phyloP scores from a whole-genome alignment of 169 alveolate genomes.

The Babesia divergens region DNA sequence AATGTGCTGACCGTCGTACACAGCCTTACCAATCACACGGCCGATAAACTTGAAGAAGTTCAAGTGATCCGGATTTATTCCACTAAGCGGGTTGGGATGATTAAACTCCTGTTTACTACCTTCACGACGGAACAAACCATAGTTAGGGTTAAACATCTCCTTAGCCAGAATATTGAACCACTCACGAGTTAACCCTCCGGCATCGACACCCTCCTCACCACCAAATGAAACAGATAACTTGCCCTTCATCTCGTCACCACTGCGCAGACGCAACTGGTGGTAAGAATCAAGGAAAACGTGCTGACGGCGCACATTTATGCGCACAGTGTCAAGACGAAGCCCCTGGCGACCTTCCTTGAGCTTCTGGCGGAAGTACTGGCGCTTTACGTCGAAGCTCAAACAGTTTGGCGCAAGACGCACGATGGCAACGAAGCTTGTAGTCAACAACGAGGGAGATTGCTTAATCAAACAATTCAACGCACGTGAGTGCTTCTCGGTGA shows the following conservation, averaged over 20 bases:
- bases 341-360: constrained; percentile 76
- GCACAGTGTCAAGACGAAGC: constrained; percentile 70
- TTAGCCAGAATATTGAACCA: constrained; percentile 95
- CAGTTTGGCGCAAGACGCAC: constrained; percentile 87
- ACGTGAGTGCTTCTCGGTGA: constrained; percentile 65
- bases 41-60: constrained; percentile 97
- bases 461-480: constrained; percentile 76
- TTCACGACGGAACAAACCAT: constrained; percentile 89
- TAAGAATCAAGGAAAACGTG: constrained; percentile 93
- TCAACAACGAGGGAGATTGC: constrained; percentile 79
- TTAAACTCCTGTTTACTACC: constrained; percentile 89
- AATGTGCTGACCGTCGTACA: constrained; percentile 93
- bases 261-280: constrained; percentile 82
- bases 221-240: constrained; percentile 89
- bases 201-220: constrained; percentile 99
- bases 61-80: constrained; percentile 92
- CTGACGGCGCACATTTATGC: constrained; percentile 89
- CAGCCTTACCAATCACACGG: constrained; percentile 96
- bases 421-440: constrained; percentile 78
- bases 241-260: constrained; percentile 93
- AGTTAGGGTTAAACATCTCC: constrained; percentile 98
- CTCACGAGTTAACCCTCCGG: constrained; percentile 99
- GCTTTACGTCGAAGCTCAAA: constrained; percentile 95
- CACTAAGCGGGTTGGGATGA: constrained; percentile 94
- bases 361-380: constrained; percentile 90